Conservation (phyloP, 495 filamentous ascomycete genomes). For the Paragyromitra xinjiangensis region DNA sequence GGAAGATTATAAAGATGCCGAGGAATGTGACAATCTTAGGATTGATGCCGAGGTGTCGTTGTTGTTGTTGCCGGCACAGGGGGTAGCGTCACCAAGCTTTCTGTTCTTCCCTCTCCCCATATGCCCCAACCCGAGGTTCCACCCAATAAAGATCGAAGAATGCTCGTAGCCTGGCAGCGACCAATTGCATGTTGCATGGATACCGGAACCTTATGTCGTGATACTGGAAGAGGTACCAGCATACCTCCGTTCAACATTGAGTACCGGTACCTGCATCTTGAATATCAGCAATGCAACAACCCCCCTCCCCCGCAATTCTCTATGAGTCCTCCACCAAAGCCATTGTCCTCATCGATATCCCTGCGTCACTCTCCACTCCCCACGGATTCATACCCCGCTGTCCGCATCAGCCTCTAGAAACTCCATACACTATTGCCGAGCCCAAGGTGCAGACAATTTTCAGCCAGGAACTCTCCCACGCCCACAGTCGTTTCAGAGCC, state of each 20-base stretch:
- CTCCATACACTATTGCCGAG: conserved; percentile 41
- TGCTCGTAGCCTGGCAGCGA: not conserved
- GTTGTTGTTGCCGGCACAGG: conserved; percentile 5
- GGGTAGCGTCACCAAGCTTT: conserved; percentile 26
- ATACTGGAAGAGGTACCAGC: not conserved
- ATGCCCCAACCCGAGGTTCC: not conserved
- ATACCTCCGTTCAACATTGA: not conserved
- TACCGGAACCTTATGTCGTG: not conserved
- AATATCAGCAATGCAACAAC: conserved; percentile 5
- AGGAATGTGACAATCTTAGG: not conserved
- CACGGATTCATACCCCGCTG: conserved; percentile 30
- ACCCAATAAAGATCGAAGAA: conserved; percentile 2
- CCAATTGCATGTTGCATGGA: not conserved
- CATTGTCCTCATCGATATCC: conserved; percentile 70
- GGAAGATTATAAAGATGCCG: not conserved
- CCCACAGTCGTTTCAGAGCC: conserved; percentile 21
- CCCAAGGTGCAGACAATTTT: conserved; percentile 47
- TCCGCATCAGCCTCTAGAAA: not conserved
- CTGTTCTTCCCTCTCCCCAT: not conserved
- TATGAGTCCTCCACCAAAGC: conserved; percentile 63
- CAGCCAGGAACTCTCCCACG: conserved; percentile 57
- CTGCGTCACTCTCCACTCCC: conserved; percentile 65
- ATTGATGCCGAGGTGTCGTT: conserved; percentile 34
- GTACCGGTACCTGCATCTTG: not conserved
- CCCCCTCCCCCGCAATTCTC: conserved; percentile 58